Conservation (phyloP, 73 alveolate species). For the Blepharisma stoltei region DNA sequence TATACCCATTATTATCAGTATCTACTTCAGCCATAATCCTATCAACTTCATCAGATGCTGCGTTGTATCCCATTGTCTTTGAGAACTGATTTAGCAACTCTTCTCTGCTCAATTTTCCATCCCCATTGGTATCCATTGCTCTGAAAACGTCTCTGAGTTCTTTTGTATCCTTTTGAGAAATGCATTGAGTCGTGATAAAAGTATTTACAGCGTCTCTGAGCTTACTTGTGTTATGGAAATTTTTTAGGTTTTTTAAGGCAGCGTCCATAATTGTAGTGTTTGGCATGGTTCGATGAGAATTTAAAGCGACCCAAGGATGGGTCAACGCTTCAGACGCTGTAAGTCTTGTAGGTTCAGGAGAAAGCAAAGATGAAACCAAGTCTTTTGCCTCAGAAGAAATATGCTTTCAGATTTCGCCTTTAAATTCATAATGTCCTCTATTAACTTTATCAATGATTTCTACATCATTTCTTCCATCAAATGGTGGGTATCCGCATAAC, state of each 20-base stretch:
- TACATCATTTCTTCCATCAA: slow-evolving; percentile 38
- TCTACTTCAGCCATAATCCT: slow-evolving; percentile 40
- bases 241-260: neutral
- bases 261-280: neutral
- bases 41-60: slow-evolving; percentile 22
- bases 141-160: slow-evolving; percentile 30
- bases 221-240: neutral
- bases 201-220: slow-evolving; percentile 12
- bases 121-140: slow-evolving; percentile 39
- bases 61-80: neutral
- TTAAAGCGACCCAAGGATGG: slow-evolving; percentile 49
- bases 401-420: slow-evolving; percentile 54
- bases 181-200: neutral
- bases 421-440: neutral
- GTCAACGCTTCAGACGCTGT: slow-evolving; percentile 55
- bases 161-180: slow-evolving; percentile 10
- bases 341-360: slow-evolving; percentile 41
- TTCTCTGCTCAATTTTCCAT: slow-evolving; percentile 39
- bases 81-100: slow-evolving; percentile 28
- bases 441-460: slow-evolving; percentile 34
- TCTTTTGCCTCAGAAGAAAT: slow-evolving; percentile 55
- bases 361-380: slow-evolving; percentile 44
- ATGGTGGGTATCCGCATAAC: slow-evolving; percentile 46
- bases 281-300: neutral
- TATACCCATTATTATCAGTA: slow-evolving; percentile 42